Base-by-base conservation (phyloP, 2,329 filamentous ascomycete species). In the Diaporthe caulivora region DNA sequence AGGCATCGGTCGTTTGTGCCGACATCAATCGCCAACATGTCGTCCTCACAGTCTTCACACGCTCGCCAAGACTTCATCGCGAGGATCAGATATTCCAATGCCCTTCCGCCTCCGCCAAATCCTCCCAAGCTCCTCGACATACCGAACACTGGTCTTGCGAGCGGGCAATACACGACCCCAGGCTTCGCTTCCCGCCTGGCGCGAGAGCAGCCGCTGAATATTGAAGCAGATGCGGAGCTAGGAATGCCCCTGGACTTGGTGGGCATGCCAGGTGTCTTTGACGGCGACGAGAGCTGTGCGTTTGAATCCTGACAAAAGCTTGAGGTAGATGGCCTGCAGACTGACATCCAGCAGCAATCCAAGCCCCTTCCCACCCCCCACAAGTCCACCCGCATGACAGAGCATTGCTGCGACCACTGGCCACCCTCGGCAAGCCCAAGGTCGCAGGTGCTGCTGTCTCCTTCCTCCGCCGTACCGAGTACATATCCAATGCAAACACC, bases 51-150 rank as follows among this genome's bases (percentile, higher is more conserved):
- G 73, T 84, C 85, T 26, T 75, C 84, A 84, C 77, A 81, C 55
- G 69, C 69, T 40, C 95, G 97, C 81, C 97, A 99, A 85, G 97
- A 99, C 84, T 98, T 98, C 85, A 98, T 99, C 81, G 96, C 95
- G 76, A 93, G 95, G 79, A 94, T 98, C 80, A 92, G 97, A 83
- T 99, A 97, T 83, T 95, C 95, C 80, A 99, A 99, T 90, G 93
- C 95, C 78, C 92, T 99, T 21, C 97, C 97, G 76, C 95, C 97
- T 76, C 97, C 97, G 71, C 95, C 96, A 71, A 95, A 95, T 81
- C 95, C 96, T 1, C 97, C 97, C 1, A 99, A 99, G 87, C 92
- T 99, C 76, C 93, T 99, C 78, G 95, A 98, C 77, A 98, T 99
- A 75, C 96, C 97, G 15, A 98, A 97, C 79, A 97, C 94, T 72